phyloP scores from a whole-genome alignment of 805 yeast genomes.

The Candida xiaguanensis region DNA sequence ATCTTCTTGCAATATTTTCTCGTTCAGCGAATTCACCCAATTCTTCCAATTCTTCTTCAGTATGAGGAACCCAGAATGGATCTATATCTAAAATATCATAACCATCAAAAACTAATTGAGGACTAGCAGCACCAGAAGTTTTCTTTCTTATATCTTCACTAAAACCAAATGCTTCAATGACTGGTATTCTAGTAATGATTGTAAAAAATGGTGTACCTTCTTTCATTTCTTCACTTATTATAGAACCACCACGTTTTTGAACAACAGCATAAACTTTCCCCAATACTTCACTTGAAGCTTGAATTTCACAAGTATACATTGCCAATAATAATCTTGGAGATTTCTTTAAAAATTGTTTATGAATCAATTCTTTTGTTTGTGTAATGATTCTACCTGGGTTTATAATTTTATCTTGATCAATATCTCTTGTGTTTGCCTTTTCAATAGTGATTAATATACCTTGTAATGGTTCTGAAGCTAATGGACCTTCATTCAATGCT shows the following conservation, averaged over 20 bases:
- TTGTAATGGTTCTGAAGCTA: slow-evolving; percentile 82
- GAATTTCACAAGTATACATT: slow-evolving; percentile 90
- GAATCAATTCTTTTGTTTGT: slow-evolving; percentile 68
- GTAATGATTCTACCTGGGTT: slow-evolving; percentile 72
- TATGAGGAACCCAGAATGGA: slow-evolving; percentile 99
- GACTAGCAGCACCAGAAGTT: slow-evolving; percentile 96
- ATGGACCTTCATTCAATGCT: slow-evolving; percentile 81
- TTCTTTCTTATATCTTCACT: slow-evolving; percentile 90
- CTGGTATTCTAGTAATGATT: slow-evolving; percentile 81
- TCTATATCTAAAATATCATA: slow-evolving; percentile 83
- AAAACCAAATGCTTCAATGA: slow-evolving; percentile 94
- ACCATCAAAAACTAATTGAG: slow-evolving; percentile 89
- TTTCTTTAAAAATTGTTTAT: slow-evolving; percentile 68
- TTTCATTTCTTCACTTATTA: slow-evolving; percentile 89
- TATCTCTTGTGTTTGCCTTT: slow-evolving; percentile 16
- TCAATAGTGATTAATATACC: slow-evolving; percentile 60
- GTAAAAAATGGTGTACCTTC: slow-evolving; percentile 98
- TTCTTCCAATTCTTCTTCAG: slow-evolving; percentile 93
- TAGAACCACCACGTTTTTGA: slow-evolving; percentile 80
- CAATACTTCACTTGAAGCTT: slow-evolving; percentile 88
- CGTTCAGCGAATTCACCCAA: slow-evolving; percentile 89
- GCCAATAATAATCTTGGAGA: slow-evolving; percentile 91
- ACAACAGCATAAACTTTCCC: slow-evolving; percentile 96
- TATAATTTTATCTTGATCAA: slow-evolving; percentile 29
- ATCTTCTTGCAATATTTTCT: slow-evolving; percentile 84